Base-by-base conservation (phyloP, 192 early-diverging fungal species). In the Rhizoclosmatium sp. region DNA sequence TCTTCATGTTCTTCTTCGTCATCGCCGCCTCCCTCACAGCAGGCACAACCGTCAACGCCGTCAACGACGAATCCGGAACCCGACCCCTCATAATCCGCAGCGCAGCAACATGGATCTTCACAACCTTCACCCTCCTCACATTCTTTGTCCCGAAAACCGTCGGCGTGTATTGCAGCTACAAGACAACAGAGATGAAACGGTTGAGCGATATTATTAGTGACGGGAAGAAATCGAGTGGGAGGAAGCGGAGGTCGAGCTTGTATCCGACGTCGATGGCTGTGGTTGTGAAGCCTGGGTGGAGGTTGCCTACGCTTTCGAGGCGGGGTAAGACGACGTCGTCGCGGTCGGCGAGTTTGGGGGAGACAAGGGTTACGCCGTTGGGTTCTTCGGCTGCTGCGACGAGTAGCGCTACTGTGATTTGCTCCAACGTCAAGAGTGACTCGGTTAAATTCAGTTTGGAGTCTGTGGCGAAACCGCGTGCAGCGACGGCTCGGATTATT, bases 1-100 rank as follows among this genome's bases (percentile, higher is more conserved):
- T 42, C 1, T 47, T 62, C 60, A 59, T 75, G 73, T 51, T 75
- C n/a, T 62, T 75, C 3, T 59, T n/a, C 14, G 56, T 62, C 2
- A 19, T 75, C 2, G 73, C 59, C 1, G 58, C 56, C 9, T 31
- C 41, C 39, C 31, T 64, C 12, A 59, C 45, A 40, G 19, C 56
- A 1, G 73, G 73, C 9, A 42, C 60, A 2, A 59, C 42, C 3
- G 42, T 64, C 19, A 41, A 19, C 7, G 66, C 45, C 12, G 5
- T 69, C 5, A 12, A 69, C 5, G 12, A 40, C 12, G 66, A 69
- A 47, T 5, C 5, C 19, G 66, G 44, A 41, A 21, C 66, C 7
- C 39, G 46, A 47, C 66, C 31, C 12, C n/a, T 69, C 14, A 23
- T 69, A 23, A 69, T 69, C 14, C 66, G 66, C 0, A 47, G 19